Evolutionary conservation across 345 rosid species (phyloP), one percentile per base, ranked within the genome.

Genomic region (Noccaea caerulescens): DNA sequence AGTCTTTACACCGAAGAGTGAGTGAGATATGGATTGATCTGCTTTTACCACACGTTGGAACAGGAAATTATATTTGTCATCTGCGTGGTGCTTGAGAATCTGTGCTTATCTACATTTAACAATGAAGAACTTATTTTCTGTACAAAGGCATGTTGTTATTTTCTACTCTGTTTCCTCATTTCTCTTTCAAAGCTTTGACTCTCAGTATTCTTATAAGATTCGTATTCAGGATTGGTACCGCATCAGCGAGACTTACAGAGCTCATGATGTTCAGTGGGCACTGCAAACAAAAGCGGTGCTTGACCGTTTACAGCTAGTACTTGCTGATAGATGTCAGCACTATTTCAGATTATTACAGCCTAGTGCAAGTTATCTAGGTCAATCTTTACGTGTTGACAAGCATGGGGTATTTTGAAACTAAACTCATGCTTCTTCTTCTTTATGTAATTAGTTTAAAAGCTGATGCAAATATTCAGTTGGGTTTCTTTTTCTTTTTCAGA

Each of bases 221-320:
- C 39, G 49, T 55, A 8, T 79, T 63, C 84, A 94, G 99, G 99
- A 86, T 58, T 94, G 99, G 96, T 66, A 82, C 72, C 83, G 82
- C 66, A 84, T 93, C 69, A 69, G 89, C 20, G 84, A 72, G 49
- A 77, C 84, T 87, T 87, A 69, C 76, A 85, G 71, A 64, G 75
- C 69, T 66, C 77, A 77, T 80, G 84, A 72, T 76, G 79, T 79
- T 75, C 77, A 84, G 53, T 94, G 99, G 97, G 97, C 96, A 23
- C 75, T 94, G 72, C 89, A 82, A 81, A 91, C 97, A 39, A 94
- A 94, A 81, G 91, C 99, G 27, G 85, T 88, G 52, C 90, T 94
- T 54, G 97, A 91, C 76, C 88, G 97, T 80, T 84, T 93, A 56
- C 99, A 91, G 58, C 95, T 94, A 59, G 82, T 90, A 54, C 95